Evolutionary conservation across 768 basidiomycete genomes (phyloP), one percentile per base, ranked within the genome.

Genomic region (Calocera cornea): DNA sequence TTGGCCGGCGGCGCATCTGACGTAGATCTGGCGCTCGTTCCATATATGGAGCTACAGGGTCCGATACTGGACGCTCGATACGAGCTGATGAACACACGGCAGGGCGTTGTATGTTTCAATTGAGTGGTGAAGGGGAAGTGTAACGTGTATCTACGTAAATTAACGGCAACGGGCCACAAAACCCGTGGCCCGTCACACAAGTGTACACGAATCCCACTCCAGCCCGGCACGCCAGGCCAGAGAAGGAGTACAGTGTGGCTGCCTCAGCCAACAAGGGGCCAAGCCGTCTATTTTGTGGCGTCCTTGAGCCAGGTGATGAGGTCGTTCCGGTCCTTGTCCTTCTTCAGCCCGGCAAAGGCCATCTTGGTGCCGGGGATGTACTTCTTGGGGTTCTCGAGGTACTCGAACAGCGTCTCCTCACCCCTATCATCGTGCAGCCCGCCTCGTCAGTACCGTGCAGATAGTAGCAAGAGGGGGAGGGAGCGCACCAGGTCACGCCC

Each of bases 271-370:
- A 38, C 22, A 64, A 33, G 63, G 24, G 50, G 10, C 22, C 14
- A 19, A 8, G 16, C n/a, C 29, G 44, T 47, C 44, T 47, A 47
- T 47, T 47, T 47, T 47, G 44, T 47, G 44, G 84, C 75, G 65
- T 87, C 84, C 82, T 90, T 90, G 73, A 95, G 82, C 76, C 82
- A 86, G 68, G 93, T 86, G 74, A 97, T 84, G 74, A 98, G 87
- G 80, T 98, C 95, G 76, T 86, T 90, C 80, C 95, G 87, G 78
- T 97, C 95, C 84, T 94, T 92, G 11, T 92, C 92, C 86, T 97
- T 98, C 88, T 97, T 98, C 77, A 98, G 80, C 74, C 95, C 95
- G 71, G 94, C 93, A 73, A 97, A 97, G 68, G 94, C 95, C 95
- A 97, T 97, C 82, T 95, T 97, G 64, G 95, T 97, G 63, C 95